A percentile compares a stretch with the other conserved stretches of the same genome.
These are phyloP conservation scores for Ophiostoma ulmi DNA, from an alignment of 2,329 filamentous ascomycete species.

Conservation along the genomic window DNA sequence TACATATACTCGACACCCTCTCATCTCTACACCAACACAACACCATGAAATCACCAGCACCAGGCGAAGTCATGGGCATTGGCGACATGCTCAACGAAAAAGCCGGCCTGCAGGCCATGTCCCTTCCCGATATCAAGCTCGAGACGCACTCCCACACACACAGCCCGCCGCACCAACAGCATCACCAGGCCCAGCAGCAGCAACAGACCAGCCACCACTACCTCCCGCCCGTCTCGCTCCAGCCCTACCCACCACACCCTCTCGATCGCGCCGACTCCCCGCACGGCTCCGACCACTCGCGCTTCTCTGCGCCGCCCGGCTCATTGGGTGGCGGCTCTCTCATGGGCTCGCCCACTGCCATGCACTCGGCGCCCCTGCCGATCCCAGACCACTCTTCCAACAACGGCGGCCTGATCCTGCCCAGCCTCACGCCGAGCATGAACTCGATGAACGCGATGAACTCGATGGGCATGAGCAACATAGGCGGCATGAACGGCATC, in stretches of 20 bases:
- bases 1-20: not conserved
- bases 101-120: constrained; percentile 36
- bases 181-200: constrained; percentile 18
- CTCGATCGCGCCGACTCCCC: constrained; percentile 55
- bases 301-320: constrained; percentile 43
- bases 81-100: constrained; percentile 50
- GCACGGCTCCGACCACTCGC: constrained; percentile 56
- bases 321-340: constrained; percentile 42
- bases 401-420: constrained; percentile 40
- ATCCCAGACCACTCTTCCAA: constrained; percentile 40
- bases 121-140: constrained; percentile 27
- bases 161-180: constrained; percentile 17
- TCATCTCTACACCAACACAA: not conserved
- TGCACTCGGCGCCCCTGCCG: constrained; percentile 45
- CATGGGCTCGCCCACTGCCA: constrained; percentile 48
- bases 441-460: constrained; percentile 19
- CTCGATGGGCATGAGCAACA: not conserved
- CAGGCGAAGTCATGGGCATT: constrained; percentile 50
- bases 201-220: constrained; percentile 23
- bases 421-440: constrained; percentile 38
- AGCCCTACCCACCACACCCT: constrained; percentile 30
- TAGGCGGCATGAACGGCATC: not conserved
- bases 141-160: constrained; percentile 10
- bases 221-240: constrained; percentile 25
- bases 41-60: constrained; percentile 42